Evolutionary conservation across 2,329 filamentous ascomycete species (phyloP).

Genomic region (Juglanconis sp.): DNA sequence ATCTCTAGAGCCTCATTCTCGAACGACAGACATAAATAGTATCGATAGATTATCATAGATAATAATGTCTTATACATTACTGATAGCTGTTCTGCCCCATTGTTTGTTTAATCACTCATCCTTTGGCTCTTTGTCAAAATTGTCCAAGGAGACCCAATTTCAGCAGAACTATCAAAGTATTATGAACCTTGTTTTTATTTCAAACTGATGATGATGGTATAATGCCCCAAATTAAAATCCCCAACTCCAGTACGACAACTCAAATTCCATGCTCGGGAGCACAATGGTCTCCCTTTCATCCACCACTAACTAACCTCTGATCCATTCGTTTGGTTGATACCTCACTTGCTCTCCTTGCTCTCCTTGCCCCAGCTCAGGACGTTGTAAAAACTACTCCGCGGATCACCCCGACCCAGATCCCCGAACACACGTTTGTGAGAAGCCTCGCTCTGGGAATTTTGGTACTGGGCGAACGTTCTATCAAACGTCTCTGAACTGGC

Average conservation of each 20-base stretch:
- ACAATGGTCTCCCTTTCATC: not conserved
- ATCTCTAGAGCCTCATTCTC: too few species aligned
- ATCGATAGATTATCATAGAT: too few species aligned
- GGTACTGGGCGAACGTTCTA: conserved; percentile 36
- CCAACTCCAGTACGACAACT: not conserved
- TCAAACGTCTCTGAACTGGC: conserved; percentile 34
- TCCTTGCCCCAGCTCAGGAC: conserved; percentile 13
- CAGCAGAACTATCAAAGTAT: too few species aligned
- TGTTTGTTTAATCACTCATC: too few species aligned
- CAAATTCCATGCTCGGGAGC: not conserved
- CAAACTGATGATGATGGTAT: too few species aligned
- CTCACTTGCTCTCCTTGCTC: not conserved
- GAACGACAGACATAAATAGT: too few species aligned
- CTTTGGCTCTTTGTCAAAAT: too few species aligned
- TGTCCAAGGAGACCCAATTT: too few species aligned
- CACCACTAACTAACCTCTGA: not conserved
- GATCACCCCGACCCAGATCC: conserved; percentile 14
- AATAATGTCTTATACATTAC: too few species aligned
- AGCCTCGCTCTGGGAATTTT: conserved; percentile 35
- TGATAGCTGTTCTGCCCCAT: too few species aligned
- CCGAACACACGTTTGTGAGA: conserved; percentile 31
- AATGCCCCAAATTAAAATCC: not conserved
- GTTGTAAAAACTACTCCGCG: conserved; percentile 13
- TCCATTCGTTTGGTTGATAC: too few species aligned
- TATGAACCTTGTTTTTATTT: too few species aligned